Conservation (phyloP, 139 green algal genomes). For the Tetraselmis chui region DNA sequence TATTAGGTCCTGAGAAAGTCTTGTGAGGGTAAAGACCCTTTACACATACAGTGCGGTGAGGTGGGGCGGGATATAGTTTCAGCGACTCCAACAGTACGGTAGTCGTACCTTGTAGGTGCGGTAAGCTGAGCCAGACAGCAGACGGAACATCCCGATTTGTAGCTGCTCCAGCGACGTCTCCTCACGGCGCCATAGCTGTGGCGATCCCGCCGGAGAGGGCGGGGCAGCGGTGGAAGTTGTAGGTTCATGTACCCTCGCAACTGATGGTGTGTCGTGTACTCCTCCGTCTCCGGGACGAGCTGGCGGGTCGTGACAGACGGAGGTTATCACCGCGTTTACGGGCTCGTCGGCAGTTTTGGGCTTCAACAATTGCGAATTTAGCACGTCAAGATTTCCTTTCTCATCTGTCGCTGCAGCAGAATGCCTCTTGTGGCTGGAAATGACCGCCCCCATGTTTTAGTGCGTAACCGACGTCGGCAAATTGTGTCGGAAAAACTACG, state of each 20-base stretch:
- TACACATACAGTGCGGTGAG: not conserved
- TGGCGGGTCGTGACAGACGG: too few relatives aligned
- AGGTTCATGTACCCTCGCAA: too few relatives aligned
- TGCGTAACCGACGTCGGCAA: too few relatives aligned
- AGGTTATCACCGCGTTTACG: not conserved
- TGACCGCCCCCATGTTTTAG: not conserved
- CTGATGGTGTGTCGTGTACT: too few relatives aligned
- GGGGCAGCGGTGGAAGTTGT: not conserved
- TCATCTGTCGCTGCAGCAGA: not conserved
- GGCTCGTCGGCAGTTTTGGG: not conserved
- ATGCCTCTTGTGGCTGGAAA: not conserved
- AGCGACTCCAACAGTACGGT: too few relatives aligned
- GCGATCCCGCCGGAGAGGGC: not conserved
- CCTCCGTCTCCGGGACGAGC: too few relatives aligned
- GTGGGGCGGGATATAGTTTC: too few relatives aligned
- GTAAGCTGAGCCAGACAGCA: not conserved
- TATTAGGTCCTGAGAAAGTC: not conserved
- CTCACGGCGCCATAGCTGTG: not conserved
- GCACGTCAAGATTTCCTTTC: too few relatives aligned
- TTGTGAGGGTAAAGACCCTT: too few relatives aligned
- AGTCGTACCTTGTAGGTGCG: not conserved
- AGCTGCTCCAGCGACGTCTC: not conserved
- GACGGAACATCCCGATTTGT: not conserved
- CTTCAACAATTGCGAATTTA: too few relatives aligned
- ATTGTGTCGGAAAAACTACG: too few relatives aligned